Evolutionary conservation across 208 protist species (phyloP), one percentile per base, ranked within the genome.

Genomic region (Wallacemonas sp.): DNA sequence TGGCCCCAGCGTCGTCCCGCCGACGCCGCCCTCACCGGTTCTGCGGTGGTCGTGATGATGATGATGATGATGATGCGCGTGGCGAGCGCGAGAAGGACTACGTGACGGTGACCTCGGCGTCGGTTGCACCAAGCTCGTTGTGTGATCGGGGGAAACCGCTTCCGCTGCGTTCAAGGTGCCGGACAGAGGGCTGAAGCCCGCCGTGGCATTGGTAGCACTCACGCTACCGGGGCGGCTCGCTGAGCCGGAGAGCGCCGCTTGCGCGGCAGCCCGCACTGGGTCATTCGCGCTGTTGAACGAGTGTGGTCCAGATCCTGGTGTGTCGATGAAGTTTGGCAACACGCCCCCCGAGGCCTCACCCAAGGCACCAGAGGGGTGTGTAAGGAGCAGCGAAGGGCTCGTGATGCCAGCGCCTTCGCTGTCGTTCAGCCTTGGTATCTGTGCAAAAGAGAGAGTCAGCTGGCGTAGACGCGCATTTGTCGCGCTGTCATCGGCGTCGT

Each of bases 1-100:
- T 15, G 10, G 13, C 4, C 53, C 33, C 4, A 5, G 10, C 10
- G 33, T 1, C 10, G 13, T 21, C 12, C 30, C 53, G 9, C 4
- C 24, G 52, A 69, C 24, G 64, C 73, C 45, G 4, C 21, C 22
- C 48, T 41, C 34, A 66, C 72, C n/a, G 32, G 22, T 5, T 42
- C 50, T 8, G 37, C 67, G 46, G 36, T 12, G 8, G 37, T n/a
- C 38, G 39, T 50, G 10, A 33, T 30, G 44, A 19, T 53, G 36
- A 44, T 42, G 24, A 60, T 60, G 33, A 37, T 48, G 19, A 33
- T 37, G 13, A 38, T 57, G 57, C 45, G 33, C 46, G 46, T n/a
- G 48, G 33, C 29, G 53, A 32, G 1, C 39, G 52, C 55, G 33
- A 15, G 22, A 45, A 39, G 3, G 63, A 53, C 10, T 22, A 9